phyloP scores from a whole-genome alignment of 2,329 filamentous ascomycete genomes.

The Sarocladium oryzae region DNA sequence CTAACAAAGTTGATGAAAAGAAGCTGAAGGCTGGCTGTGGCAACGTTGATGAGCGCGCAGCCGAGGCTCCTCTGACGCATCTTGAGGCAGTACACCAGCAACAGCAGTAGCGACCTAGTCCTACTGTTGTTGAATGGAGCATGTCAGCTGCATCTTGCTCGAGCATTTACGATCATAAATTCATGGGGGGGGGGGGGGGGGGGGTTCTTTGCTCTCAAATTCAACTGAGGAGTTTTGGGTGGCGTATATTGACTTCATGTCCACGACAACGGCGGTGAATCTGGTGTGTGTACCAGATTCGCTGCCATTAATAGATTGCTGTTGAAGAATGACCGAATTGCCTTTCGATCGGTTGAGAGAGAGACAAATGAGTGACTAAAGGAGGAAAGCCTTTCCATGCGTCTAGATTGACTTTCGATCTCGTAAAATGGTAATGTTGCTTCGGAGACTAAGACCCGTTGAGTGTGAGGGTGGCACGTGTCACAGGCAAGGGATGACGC shows the following conservation, averaged over 20 bases:
- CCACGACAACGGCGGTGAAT: no score
- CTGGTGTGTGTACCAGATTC: no score
- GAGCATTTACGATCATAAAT: no score
- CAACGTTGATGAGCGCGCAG: neutral
- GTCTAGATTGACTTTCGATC: neutral
- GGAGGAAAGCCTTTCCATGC: no score
- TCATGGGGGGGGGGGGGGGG: no score
- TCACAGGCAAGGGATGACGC: neutral
- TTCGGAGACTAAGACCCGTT: neutral
- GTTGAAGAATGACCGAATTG: no score
- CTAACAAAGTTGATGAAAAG: neutral
- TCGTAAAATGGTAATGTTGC: neutral
- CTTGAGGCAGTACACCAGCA: neutral
- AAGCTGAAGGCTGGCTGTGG: neutral
- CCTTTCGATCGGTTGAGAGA: no score
- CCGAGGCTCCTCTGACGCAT: neutral
- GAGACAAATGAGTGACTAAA: no score
- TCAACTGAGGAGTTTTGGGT: no score
- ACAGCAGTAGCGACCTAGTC: neutral
- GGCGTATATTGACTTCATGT: no score
- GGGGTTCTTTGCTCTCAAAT: no score
- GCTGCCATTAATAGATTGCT: neutral
- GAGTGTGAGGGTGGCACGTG: neutral
- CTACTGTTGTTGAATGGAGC: neutral
- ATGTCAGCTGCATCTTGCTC: no score